A percentile compares a stretch with the other conserved stretches of the same genome.
phyloP scores from a whole-genome alignment of 2,329 filamentous ascomycete genomes.

The Fusarium stilboides region DNA sequence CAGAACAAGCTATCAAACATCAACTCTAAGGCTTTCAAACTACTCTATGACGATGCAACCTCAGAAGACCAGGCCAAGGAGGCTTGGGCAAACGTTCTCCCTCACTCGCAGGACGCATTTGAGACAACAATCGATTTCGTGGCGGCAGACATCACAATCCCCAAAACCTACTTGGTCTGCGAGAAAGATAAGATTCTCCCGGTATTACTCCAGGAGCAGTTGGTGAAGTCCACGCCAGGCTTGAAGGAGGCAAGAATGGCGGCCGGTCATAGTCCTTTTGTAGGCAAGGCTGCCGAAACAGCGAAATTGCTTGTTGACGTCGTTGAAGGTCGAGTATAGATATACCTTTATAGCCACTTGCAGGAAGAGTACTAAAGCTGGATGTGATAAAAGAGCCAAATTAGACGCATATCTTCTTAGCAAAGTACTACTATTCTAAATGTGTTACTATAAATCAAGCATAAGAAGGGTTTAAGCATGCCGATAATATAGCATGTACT shows the following conservation, averaged over 20 bases:
- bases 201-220: background rate
- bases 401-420: background rate
- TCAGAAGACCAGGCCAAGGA: conserved; percentile 5
- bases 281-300: background rate
- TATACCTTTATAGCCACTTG: too few relatives aligned
- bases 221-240: background rate
- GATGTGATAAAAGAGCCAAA: background rate
- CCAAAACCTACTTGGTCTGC: conserved; percentile 8
- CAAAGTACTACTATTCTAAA: background rate
- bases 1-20: conserved; percentile 9
- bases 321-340: background rate
- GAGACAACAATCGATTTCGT: conserved; percentile 12
- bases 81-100: background rate
- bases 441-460: background rate
- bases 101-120: conserved; percentile 7
- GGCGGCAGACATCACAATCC: conserved; percentile 7
- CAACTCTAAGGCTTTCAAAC: background rate
- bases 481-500: too few relatives aligned
- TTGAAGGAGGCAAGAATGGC: conserved; percentile 5
- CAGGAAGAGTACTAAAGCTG: too few relatives aligned
- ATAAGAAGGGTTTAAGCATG: too few relatives aligned
- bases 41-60: conserved; percentile 4
- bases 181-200: conserved; percentile 12
- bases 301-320: background rate
- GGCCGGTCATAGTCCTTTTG: conserved; percentile 12